phyloP scores from a whole-genome alignment of 129 eudicot species.

The Artemisia argyi region DNA sequence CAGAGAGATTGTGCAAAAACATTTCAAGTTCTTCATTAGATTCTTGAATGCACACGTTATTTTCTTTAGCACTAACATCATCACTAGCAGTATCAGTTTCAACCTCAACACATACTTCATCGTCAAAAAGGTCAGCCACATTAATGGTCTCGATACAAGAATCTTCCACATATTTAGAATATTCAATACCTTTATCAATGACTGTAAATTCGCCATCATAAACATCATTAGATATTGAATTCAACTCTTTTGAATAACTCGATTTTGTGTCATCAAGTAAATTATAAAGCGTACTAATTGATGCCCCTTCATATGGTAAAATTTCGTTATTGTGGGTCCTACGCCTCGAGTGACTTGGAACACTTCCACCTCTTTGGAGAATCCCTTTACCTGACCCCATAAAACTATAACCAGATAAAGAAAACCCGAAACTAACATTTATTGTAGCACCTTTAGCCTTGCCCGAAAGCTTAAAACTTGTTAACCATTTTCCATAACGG shows the following conservation, averaged over 20 bases:
- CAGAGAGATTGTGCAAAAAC: conserved; percentile 29
- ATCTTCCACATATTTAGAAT: conserved; percentile 23
- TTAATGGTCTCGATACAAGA: conserved; percentile 51
- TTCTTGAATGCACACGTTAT: conserved; percentile 25
- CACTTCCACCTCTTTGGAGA: conserved; percentile 45
- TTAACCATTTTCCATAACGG: conserved; percentile 60
- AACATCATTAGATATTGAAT: conserved; percentile 24
- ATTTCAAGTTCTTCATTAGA: conserved; percentile 41
- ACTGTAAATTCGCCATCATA: conserved; percentile 40
- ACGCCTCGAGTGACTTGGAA: conserved; percentile 36
- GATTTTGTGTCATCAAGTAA: conserved; percentile 54
- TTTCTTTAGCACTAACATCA: conserved; percentile 21
- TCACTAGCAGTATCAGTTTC: conserved; percentile 10
- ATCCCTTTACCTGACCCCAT: conserved; percentile 11
- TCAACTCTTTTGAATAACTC: conserved; percentile 24
- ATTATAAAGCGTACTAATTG: conserved; percentile 49
- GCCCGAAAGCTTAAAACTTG: conserved; percentile 67
- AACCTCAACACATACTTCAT: conserved; percentile 24
- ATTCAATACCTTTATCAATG: conserved; percentile 51
- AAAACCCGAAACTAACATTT: conserved; percentile 71
- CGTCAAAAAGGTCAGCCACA: conserved; percentile 54
- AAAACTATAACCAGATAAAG: conserved; percentile 39
- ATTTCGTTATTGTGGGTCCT: conserved; percentile 31
- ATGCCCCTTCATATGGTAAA: conserved; percentile 35
- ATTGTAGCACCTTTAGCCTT: conserved; percentile 71